Evolutionary conservation across 495 filamentous ascomycete species (phyloP), one percentile per base, ranked within the genome.

Genomic region (Lichenothelia convexa): DNA sequence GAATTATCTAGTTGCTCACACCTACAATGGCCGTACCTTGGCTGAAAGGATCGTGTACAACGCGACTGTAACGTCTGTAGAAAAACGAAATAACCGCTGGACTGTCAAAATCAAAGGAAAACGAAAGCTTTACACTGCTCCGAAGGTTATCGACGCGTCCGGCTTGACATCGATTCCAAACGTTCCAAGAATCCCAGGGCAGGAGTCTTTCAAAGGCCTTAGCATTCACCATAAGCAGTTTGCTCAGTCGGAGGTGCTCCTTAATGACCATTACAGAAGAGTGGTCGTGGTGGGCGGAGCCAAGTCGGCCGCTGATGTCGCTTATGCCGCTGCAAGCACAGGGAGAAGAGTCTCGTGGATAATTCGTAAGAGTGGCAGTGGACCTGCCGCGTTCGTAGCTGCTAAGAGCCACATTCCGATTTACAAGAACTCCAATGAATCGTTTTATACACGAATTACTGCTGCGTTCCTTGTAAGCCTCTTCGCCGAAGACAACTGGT

Each of bases 241-340:
- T 42, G 60, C 58, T 1, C 32, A 45, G 35, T 51, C 58, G 9
- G 34, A 42, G 18, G 41, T 60, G 29, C 33, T 52, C n/a, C 30
- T 37, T 12, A 44, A 46, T 13, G 35, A 40, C 20, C 38, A 47
- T 11, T 38, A 47, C 18, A 20, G 57, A 38, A 30, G 50, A 22
- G 30, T 59, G 18, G 41, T 49, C 20, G 49, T 65, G 4, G 11
- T 62, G 21, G 61, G 61, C 21, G 58, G 50, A 22, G 58, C 51
- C 5, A 65, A 63, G 39, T 63, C 61, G 15, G 52, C 60, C 12
- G 59, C 53, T 11, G 60, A 65, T 41, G 56, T 65, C 45, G 55
- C 50, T 16, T 62, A 62, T 38, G 45, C 51, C 19, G 45, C 37
- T 23, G 49, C 55, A 5, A 59, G 58, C 42, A 46, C 46, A 15